These are phyloP conservation scores for Trichoderma parareesei DNA, from an alignment of 495 filamentous ascomycete species.

Conservation along the genomic window DNA sequence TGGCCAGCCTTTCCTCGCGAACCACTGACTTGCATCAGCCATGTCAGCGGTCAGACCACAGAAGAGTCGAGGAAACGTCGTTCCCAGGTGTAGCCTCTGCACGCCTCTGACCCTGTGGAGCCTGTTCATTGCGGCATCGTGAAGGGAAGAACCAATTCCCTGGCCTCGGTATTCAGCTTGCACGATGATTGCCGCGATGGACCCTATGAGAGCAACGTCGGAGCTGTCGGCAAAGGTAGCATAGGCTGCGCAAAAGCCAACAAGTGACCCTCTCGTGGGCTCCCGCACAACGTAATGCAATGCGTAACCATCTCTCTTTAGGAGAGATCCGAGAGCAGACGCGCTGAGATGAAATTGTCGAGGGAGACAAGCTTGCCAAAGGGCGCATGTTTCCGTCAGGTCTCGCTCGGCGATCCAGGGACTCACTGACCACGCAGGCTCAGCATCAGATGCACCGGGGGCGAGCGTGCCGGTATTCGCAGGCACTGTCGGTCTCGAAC, in stretches of 20 bases:
- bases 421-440: conserved; percentile 33
- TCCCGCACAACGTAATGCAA: conserved; percentile 56
- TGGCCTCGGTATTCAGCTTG: conserved; percentile 41
- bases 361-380: conserved; percentile 44
- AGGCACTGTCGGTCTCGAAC: background rate
- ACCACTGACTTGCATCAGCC: conserved; percentile 43
- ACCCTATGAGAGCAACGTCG: conserved; percentile 47
- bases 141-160: conserved; percentile 50
- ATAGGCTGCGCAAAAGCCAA: conserved; percentile 56
- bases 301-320: conserved; percentile 52
- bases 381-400: conserved; percentile 31
- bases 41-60: conserved; percentile 46
- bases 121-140: conserved; percentile 44
- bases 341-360: conserved; percentile 35
- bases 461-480: background rate
- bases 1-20: conserved; percentile 48
- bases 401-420: conserved; percentile 38
- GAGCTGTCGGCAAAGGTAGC: conserved; percentile 45
- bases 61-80: conserved; percentile 52
- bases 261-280: conserved; percentile 36
- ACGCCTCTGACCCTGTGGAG: conserved; percentile 47
- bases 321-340: conserved; percentile 40
- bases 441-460: background rate
- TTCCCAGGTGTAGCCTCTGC: conserved; percentile 49
- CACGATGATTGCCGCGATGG: conserved; percentile 51